A percentile compares a stretch with the other conserved stretches of the same genome.
Conservation (phyloP, 345 rosid genomes). For the Eucalyptus grandis region DNA sequence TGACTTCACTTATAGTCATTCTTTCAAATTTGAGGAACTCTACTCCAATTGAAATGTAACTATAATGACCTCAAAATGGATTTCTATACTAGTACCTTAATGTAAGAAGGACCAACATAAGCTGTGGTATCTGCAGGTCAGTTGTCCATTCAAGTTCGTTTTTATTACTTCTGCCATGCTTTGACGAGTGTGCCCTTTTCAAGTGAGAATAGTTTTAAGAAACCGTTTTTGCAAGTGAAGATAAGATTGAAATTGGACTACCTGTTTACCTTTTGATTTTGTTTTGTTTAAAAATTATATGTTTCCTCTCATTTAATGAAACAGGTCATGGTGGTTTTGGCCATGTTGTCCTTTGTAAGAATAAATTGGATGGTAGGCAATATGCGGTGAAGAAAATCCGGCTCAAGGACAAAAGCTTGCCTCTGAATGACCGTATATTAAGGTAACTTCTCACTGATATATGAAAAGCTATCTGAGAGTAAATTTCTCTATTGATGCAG, state of each 20-base stretch:
- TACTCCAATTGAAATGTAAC: background rate
- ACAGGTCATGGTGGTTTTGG: conserved; percentile 98
- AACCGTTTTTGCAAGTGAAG: background rate
- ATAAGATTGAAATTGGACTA: background rate
- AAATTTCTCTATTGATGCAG: background rate
- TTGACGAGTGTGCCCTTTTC: background rate
- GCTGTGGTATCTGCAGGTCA: background rate
- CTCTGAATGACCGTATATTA: conserved; percentile 62
- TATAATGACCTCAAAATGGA: background rate
- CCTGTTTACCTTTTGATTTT: background rate
- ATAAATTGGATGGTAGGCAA: conserved; percentile 96
- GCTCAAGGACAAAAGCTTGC: conserved; percentile 77
- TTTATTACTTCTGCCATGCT: background rate
- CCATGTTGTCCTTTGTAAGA: conserved; percentile 87
- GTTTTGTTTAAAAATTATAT: background rate
- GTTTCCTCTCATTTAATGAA: background rate
- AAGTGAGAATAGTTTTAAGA: background rate
- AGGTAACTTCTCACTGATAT: conserved; percentile 25
- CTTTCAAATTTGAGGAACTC: background rate
- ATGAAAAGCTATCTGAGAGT: background rate
- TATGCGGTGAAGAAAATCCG: conserved; percentile 96
- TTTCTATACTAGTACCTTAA: background rate
- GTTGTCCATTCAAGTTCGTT: background rate
- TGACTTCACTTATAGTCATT: background rate
- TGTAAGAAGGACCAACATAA: background rate